phyloP scores from a whole-genome alignment of 2,329 filamentous ascomycete genomes.

The Apiospora sp. region DNA sequence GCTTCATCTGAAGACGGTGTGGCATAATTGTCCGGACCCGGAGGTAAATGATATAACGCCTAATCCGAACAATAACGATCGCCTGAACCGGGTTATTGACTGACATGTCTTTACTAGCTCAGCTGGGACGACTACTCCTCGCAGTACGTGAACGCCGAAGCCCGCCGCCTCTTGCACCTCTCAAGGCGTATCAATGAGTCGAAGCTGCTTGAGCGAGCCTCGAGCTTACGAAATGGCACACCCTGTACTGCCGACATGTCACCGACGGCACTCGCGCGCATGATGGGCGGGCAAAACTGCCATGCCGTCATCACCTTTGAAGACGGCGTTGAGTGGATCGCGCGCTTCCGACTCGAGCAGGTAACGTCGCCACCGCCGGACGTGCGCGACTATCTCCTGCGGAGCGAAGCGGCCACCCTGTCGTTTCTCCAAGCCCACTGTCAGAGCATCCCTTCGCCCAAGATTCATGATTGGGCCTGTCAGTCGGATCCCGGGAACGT shows the following conservation, averaged over 20 bases:
- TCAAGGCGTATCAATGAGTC: not conserved
- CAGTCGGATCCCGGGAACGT: slow-evolving; percentile 41
- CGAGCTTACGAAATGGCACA: slow-evolving; percentile 23
- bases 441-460: slow-evolving; percentile 43
- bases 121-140: slow-evolving; percentile 31
- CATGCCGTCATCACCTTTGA: slow-evolving; percentile 40
- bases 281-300: slow-evolving; percentile 40
- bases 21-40: slow-evolving; percentile 33
- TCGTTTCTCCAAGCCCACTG: slow-evolving; percentile 34
- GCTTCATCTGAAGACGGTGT: slow-evolving; percentile 33
- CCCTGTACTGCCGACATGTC: slow-evolving; percentile 35
- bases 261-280: slow-evolving; percentile 31
- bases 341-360: slow-evolving; percentile 35
- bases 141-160: not conserved
- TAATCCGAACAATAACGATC: too few species aligned
- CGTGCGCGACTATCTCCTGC: slow-evolving; percentile 37
- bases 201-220: not conserved
- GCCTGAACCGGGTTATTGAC: not conserved
- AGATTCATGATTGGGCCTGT: slow-evolving; percentile 44
- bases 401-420: slow-evolving; percentile 39
- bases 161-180: too few species aligned
- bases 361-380: slow-evolving; percentile 33
- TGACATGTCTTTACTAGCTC: not conserved
- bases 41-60: slow-evolving; percentile 25
- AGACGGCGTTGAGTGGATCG: slow-evolving; percentile 38